Base-by-base conservation (phyloP, 371 early-diverging fungal genomes). In the Funneliformis caledonium region DNA sequence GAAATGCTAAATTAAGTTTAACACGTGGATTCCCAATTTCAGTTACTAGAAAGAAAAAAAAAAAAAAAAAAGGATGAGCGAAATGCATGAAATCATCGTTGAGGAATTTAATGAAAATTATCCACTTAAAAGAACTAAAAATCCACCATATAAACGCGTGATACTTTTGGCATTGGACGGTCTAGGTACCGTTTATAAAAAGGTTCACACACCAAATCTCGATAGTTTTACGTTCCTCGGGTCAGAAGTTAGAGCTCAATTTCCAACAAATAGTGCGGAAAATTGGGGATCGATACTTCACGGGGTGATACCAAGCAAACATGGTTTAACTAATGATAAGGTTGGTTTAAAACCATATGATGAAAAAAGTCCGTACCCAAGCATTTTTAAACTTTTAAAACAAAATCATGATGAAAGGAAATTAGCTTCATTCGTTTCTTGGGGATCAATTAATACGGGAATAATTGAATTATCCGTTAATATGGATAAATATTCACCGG, bases 281-380 rank as follows among this genome's bases (percentile, higher is more conserved):
- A 80, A 80, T 43, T 80, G 81, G 81, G 81, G 81, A 6, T 80
- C 81, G 14, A 80, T 80, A 14, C 33, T 80, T 62, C 72, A 61
- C n/a, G 81, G 81, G 2, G 81, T 80, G 5, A 59, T 19, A 33
- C 64, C 73, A 7, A 47, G 37, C 10, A 72, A 73, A 50, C 80
- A 80, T 73, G 65, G 65, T 11, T 31, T 80, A 16, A 73, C 56
- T 48, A 80, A 80, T 60, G 56, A 14, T 37, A 37, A 1, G 37
- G 37, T 37, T 37, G 37, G 37, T 37, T 59, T 70, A 45, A 47
- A 56, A 9, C 37, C 70, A n/a, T 80, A 80, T 72, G 42, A 64
- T 37, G 72, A 80, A 22, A 52, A 42, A 11, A 33, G 16, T 4
- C 14, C 12, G 14, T 72, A 67, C 60, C 72, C 69, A 11, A 80